Evolutionary conservation across 2,329 filamentous ascomycete species (phyloP).

Genomic region (Cordyceps militaris): DNA sequence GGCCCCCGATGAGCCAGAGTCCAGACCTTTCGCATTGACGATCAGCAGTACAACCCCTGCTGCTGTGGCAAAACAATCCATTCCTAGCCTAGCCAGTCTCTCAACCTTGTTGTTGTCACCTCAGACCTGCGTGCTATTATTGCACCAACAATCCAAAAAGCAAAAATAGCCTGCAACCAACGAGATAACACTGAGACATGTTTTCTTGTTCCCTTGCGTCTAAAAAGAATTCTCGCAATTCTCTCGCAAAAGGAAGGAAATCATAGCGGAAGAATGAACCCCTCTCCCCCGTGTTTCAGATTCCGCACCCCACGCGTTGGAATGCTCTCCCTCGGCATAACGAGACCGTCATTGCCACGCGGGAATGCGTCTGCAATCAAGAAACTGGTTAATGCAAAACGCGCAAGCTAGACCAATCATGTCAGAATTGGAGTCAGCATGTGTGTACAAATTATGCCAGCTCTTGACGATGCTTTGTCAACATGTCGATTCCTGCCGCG

Average conservation of each 20-base stretch:
- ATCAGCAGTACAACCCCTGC: conserved; percentile 3
- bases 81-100: not conserved
- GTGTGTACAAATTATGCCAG: not conserved
- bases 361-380: not conserved
- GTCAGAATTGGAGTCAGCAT: not conserved
- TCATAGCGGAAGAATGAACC: not conserved
- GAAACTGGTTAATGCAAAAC: not conserved
- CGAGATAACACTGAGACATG: not conserved
- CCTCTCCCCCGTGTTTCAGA: conserved; percentile 10
- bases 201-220: not conserved
- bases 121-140: not conserved
- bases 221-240: not conserved
- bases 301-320: not conserved
- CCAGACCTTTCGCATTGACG: conserved; percentile 9
- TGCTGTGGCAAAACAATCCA: not conserved
- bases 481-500: not conserved
- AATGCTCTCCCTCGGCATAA: not conserved
- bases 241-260: not conserved
- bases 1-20: not conserved
- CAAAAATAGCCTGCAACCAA: not conserved
- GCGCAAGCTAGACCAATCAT: not conserved
- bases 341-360: not conserved
- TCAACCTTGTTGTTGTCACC: not conserved
- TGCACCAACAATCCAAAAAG: not conserved
- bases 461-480: not conserved